Evolutionary conservation across 1,139 yeast species (phyloP).

Genomic region (Geotrichum histeridarum): DNA sequence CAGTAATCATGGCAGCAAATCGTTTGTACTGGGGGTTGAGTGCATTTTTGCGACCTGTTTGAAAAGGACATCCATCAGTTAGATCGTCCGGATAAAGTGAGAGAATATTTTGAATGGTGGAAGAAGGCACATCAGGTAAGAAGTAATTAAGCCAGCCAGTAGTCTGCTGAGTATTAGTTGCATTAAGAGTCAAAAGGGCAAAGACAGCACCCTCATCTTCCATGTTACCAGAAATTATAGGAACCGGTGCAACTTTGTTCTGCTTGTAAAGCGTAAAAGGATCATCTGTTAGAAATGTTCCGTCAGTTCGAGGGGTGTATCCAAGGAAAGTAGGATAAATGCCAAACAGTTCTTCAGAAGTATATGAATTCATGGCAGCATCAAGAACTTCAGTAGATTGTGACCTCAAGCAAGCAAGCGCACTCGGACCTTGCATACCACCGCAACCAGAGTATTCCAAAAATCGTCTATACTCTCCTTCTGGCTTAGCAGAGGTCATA

Average conservation of each 20-base stretch:
- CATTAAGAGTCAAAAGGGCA: conserved; percentile 9
- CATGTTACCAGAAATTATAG: conserved; percentile 24
- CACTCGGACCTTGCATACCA: conserved; percentile 5
- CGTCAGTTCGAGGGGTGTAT: conserved; percentile 26
- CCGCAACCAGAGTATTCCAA: conserved; percentile 19
- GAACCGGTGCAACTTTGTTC: conserved; percentile 23
- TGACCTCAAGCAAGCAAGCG: conserved; percentile 20
- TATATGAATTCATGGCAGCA: conserved; percentile 19
- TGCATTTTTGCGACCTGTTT: conserved; percentile 21
- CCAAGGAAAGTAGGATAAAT: conserved; percentile 10
- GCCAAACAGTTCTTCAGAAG: conserved; percentile 5
- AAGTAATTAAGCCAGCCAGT: not conserved
- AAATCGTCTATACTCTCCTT: conserved; percentile 21
- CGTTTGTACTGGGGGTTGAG: conserved; percentile 24
- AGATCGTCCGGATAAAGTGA: conserved; percentile 22
- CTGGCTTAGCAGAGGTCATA: conserved; percentile 19
- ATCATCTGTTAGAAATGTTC: conserved; percentile 15
- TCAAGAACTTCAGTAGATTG: conserved; percentile 17
- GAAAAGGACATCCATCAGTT: conserved; percentile 25
- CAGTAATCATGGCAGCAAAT: conserved; percentile 23
- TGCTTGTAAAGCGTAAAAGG: conserved; percentile 15
- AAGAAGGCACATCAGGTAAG: not conserved
- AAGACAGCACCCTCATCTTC: conserved; percentile 28
- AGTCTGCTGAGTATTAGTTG: not conserved
- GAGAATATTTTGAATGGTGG: not conserved